A percentile compares a stretch with the other conserved stretches of the same genome.
Evolutionary conservation across 352 stramenopile species (phyloP).

Genomic region (Peronospora belbahrii): DNA sequence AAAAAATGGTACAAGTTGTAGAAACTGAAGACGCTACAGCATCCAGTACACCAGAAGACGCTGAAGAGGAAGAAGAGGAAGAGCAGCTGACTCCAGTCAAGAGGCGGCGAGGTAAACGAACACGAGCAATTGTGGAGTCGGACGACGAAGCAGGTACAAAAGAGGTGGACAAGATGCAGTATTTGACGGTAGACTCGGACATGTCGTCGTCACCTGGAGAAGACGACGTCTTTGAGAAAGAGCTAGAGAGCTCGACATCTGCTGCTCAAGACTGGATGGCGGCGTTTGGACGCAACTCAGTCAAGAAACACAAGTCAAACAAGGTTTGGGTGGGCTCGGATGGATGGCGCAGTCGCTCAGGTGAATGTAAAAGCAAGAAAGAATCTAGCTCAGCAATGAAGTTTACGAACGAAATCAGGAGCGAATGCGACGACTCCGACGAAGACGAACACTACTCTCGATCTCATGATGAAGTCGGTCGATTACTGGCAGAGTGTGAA

Average conservation of each 20-base stretch:
- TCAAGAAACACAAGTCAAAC: conserved; percentile 21
- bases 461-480: conserved; percentile 63
- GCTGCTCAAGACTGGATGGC: conserved; percentile 54
- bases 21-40: conserved; percentile 9
- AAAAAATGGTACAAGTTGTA: background rate
- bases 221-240: conserved; percentile 23
- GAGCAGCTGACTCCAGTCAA: conserved; percentile 29
- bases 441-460: conserved; percentile 46
- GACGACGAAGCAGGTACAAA: conserved; percentile 34
- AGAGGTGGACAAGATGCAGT: conserved; percentile 6
- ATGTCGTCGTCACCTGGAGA: conserved; percentile 34
- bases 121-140: conserved; percentile 58
- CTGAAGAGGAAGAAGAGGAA: conserved; percentile 43
- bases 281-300: conserved; percentile 30
- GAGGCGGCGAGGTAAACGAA: conserved; percentile 38
- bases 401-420: conserved; percentile 6
- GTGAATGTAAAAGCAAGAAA: conserved; percentile 4
- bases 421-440: conserved; percentile 29
- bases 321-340: conserved; percentile 3
- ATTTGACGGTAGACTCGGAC: conserved; percentile 30
- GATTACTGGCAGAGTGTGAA: conserved; percentile 59
- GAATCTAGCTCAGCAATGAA: conserved; percentile 1
- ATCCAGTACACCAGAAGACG: conserved; percentile 31
- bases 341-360: conserved; percentile 17
- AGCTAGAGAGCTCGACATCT: conserved; percentile 23